Conservation (phyloP, 2,329 filamentous ascomycete genomes). For the Fusarium austroafricanum region DNA sequence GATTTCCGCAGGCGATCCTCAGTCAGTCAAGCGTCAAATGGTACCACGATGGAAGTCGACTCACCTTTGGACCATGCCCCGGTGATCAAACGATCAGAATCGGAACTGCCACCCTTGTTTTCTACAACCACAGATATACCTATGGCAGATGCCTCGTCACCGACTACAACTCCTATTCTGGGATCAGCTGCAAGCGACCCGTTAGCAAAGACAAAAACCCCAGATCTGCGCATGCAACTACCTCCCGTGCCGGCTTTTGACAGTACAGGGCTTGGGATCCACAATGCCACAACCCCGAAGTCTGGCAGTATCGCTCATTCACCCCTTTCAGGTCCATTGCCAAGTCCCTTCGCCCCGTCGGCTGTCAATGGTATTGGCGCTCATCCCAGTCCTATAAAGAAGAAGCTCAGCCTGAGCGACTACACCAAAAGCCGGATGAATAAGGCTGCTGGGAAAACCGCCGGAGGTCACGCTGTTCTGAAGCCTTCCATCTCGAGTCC, state of each 20-base stretch:
- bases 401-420: constrained; percentile 75
- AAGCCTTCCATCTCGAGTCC: constrained; percentile 53
- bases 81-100: constrained; percentile 27
- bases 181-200: constrained; percentile 30
- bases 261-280: constrained; percentile 50
- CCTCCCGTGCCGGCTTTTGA: constrained; percentile 66
- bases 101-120: constrained; percentile 42
- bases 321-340: constrained; percentile 59
- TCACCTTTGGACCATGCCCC: constrained; percentile 51
- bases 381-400: constrained; percentile 71
- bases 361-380: constrained; percentile 58
- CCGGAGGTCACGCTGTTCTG: constrained; percentile 44
- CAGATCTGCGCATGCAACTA: constrained; percentile 66
- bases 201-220: constrained; percentile 53
- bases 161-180: constrained; percentile 40
- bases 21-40: constrained; percentile 42
- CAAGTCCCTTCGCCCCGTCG: constrained; percentile 57
- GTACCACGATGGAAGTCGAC: constrained; percentile 56
- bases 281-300: constrained; percentile 59
- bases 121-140: constrained; percentile 41
- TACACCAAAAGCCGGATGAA: constrained; percentile 70
- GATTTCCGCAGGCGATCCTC: constrained; percentile 48
- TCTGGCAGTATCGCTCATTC: constrained; percentile 62
- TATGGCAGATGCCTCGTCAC: constrained; percentile 50
- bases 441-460: constrained; percentile 60